Percentiles rank a stretch among this genome's conserved stretches.
These are phyloP conservation scores for Linum usitatissimum DNA, from an alignment of 345 rosid genomes.

Conservation along the genomic window DNA sequence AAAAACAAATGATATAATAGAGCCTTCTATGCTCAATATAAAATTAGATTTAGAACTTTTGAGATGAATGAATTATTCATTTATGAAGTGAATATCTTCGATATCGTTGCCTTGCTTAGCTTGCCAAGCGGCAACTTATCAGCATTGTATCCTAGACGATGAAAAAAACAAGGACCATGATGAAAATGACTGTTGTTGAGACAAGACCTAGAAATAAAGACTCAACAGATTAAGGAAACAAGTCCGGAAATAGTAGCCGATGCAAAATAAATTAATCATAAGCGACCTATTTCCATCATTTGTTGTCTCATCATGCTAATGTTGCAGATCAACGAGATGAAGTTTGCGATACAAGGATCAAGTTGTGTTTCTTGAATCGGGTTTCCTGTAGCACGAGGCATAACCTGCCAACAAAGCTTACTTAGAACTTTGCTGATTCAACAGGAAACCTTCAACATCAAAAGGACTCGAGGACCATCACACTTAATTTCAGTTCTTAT, in stretches of 20 bases:
- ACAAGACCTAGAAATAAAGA: background rate
- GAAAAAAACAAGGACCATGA: conserved; percentile 7
- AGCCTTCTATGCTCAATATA: background rate
- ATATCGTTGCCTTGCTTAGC: conserved; percentile 69
- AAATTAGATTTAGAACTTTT: background rate
- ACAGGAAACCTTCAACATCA: background rate
- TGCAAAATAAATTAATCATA: conserved; percentile 6
- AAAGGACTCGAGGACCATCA: background rate
- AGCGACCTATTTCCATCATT: conserved; percentile 88
- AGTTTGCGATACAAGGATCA: conserved; percentile 55
- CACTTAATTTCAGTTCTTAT: background rate
- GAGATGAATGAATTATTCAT: background rate
- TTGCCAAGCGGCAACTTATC: conserved; percentile 89
- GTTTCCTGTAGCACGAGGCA: conserved; percentile 23
- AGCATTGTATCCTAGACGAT: conserved; percentile 62
- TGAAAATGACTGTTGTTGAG: background rate
- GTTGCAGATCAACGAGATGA: conserved; percentile 77
- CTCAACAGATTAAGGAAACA: background rate
- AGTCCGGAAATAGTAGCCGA: background rate
- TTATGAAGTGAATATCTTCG: conserved; percentile 27
- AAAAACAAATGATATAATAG: no score
- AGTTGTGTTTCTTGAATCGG: conserved; percentile 60
- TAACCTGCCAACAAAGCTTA: conserved; percentile 28
- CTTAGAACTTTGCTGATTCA: conserved; percentile 6
- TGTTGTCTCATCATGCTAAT: conserved; percentile 84